Percentiles rank a stretch among this genome's conserved stretches.
Evolutionary conservation across 495 filamentous ascomycete genomes (phyloP).

Genomic region (Poronia punctata): DNA sequence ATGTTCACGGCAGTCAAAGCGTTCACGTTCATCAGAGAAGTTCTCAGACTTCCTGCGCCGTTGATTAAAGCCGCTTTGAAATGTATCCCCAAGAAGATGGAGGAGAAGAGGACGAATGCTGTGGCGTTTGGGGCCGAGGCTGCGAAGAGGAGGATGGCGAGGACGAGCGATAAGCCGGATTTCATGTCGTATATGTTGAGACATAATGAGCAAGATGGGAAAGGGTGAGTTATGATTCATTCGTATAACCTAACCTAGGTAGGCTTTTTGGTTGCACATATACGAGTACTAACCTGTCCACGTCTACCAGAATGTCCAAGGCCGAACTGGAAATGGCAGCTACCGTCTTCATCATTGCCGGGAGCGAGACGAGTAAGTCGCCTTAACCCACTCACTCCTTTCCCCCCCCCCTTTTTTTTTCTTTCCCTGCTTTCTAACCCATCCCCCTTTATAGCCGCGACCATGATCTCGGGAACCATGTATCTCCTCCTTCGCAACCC

Average conservation of each 20-base stretch:
- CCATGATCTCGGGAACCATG: slow-evolving; percentile 35
- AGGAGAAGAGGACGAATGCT: not conserved
- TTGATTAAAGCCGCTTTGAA: not conserved
- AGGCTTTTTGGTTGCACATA: no score
- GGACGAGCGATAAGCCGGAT: slow-evolving; percentile 1
- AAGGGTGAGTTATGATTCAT: not conserved
- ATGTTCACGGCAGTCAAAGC: slow-evolving; percentile 15
- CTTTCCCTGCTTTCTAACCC: not conserved
- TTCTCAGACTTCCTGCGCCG: not conserved
- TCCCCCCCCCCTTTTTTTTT: not conserved
- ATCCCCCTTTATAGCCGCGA: slow-evolving; percentile 28
- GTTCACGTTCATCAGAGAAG: slow-evolving; percentile 6
- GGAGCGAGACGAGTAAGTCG: slow-evolving; percentile 51
- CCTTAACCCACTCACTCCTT: slow-evolving; percentile 12
- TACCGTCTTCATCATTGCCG: slow-evolving; percentile 21
- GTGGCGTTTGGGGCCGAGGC: not conserved
- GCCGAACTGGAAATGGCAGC: slow-evolving; percentile 7
- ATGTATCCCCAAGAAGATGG: slow-evolving; percentile 1
- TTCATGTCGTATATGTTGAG: slow-evolving; percentile 13
- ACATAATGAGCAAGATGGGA: slow-evolving; percentile 6
- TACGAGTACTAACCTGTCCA: not conserved
- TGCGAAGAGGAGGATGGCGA: not conserved
- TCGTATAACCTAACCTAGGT: not conserved
- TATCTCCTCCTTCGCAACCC: slow-evolving; percentile 43
- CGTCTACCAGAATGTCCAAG: slow-evolving; percentile 3